Evolutionary conservation across 805 yeast species (phyloP).

Genomic region (Nakazawaea populi): DNA sequence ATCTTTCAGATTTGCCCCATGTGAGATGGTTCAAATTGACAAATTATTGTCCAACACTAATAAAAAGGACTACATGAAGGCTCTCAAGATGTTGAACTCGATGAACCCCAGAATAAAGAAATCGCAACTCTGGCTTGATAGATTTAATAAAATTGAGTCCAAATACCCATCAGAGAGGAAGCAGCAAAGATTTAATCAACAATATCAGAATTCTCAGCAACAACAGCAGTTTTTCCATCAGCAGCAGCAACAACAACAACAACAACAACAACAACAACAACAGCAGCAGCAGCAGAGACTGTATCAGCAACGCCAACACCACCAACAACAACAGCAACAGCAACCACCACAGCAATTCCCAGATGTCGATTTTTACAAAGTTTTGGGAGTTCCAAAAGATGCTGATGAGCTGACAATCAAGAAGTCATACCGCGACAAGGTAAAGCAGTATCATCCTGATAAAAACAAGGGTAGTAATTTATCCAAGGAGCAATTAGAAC

Average conservation of each 20-base stretch:
- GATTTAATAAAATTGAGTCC: constrained; percentile 27
- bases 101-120: constrained; percentile 30
- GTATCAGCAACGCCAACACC: constrained; percentile 30
- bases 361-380: constrained; percentile 69
- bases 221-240: constrained; percentile 32
- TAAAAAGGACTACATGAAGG: constrained; percentile 28
- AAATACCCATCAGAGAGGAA: constrained; percentile 22
- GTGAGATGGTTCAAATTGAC: constrained; percentile 28
- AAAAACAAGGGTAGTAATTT: constrained; percentile 65
- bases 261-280: constrained; percentile 39
- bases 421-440: constrained; percentile 72
- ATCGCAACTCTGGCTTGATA: constrained; percentile 31
- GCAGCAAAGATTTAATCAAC: neutral
- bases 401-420: constrained; percentile 73
- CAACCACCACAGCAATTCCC: constrained; percentile 26
- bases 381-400: constrained; percentile 57
- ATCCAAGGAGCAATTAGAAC: constrained; percentile 63
- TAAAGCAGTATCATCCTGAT: constrained; percentile 88
- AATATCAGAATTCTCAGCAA: constrained; percentile 12
- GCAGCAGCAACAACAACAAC: constrained; percentile 5
- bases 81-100: constrained; percentile 28
- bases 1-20: constrained; percentile 31
- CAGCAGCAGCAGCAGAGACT: constrained; percentile 30
- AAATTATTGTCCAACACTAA: constrained; percentile 18
- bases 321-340: constrained; percentile 24